These are phyloP conservation scores for Fragosphaeria purpurea DNA, from an alignment of 2,329 filamentous ascomycete genomes.

Conservation along the genomic window DNA sequence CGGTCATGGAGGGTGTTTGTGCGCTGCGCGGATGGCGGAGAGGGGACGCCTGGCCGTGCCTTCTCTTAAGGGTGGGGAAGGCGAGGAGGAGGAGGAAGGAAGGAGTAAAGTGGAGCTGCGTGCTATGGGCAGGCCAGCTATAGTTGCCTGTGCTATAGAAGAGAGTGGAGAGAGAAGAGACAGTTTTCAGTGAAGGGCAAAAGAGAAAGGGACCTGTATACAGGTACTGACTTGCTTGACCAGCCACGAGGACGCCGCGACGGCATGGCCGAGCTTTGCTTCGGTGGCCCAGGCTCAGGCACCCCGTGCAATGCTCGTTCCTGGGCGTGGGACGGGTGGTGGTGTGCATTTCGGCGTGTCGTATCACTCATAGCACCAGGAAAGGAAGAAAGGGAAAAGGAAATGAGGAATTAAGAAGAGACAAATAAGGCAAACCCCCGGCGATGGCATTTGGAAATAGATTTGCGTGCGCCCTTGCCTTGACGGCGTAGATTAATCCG, in stretches of 20 bases:
- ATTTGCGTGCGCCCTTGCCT: not conserved
- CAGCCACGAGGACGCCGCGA: constrained; percentile 2
- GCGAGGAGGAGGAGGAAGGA: too few relatives aligned
- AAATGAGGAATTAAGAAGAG: too few relatives aligned
- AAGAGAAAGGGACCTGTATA: too few relatives aligned
- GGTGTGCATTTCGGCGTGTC: constrained; percentile 2
- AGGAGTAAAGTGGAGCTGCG: too few relatives aligned
- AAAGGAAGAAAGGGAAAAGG: not conserved
- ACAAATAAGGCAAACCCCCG: too few relatives aligned
- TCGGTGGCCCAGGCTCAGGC: not conserved
- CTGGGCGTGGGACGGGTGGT: not conserved
- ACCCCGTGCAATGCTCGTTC: not conserved
- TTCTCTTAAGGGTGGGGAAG: too few relatives aligned
- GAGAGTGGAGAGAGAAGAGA: too few relatives aligned
- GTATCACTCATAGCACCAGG: not conserved
- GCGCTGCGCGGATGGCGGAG: constrained; percentile 1
- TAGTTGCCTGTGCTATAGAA: too few relatives aligned
- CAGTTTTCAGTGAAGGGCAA: not conserved
- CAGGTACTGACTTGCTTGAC: not conserved
- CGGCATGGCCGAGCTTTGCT: constrained; percentile 4
- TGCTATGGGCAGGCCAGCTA: too few relatives aligned
- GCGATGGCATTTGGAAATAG: constrained; percentile 4
- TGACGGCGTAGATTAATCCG: constrained; percentile 7
- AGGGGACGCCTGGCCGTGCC: too few relatives aligned
- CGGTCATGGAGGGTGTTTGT: too few relatives aligned